Evolutionary conservation across 2,329 filamentous ascomycete species (phyloP).

Genomic region (Cladosporium sphaerospermum): DNA sequence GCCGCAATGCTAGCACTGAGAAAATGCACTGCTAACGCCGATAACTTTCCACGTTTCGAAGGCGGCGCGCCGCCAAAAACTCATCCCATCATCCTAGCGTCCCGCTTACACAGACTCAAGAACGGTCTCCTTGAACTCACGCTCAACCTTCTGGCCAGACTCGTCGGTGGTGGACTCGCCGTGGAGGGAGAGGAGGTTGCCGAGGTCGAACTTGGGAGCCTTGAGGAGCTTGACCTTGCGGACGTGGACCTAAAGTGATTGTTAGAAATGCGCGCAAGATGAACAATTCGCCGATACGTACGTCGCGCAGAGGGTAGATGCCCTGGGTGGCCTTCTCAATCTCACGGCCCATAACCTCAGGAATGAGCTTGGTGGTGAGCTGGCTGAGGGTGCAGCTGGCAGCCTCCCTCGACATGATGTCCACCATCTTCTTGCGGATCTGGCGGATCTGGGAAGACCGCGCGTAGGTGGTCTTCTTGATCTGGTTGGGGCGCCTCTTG

Average conservation of each 20-base stretch:
- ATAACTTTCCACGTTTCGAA: constrained; percentile 11
- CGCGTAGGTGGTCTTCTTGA: constrained; percentile 99
- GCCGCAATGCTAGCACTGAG: constrained; percentile 10
- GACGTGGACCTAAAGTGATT: constrained; percentile 75
- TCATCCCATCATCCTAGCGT: constrained; percentile 9
- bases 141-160: constrained; percentile 93
- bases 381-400: constrained; percentile 89
- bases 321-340: constrained; percentile 99
- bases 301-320: constrained; percentile 99
- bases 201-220: constrained; percentile 97
- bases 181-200: constrained; percentile 91
- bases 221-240: constrained; percentile 99
- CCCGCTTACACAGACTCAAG: constrained; percentile 78
- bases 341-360: constrained; percentile 98
- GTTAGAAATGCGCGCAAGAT: constrained; percentile 28
- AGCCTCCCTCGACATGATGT: constrained; percentile 97
- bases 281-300: constrained; percentile 39
- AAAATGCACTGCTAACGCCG: constrained; percentile 13
- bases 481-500: constrained; percentile 98
- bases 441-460: constrained; percentile 93
- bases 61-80: constrained; percentile 11
- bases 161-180: constrained; percentile 96
- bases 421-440: constrained; percentile 99
- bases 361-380: constrained; percentile 97
- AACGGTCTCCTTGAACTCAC: constrained; percentile 98